A percentile compares a stretch with the other conserved stretches of the same genome.
Evolutionary conservation across 2,329 filamentous ascomycete genomes (phyloP).

Genomic region (Hymenoscyphus salicellus): DNA sequence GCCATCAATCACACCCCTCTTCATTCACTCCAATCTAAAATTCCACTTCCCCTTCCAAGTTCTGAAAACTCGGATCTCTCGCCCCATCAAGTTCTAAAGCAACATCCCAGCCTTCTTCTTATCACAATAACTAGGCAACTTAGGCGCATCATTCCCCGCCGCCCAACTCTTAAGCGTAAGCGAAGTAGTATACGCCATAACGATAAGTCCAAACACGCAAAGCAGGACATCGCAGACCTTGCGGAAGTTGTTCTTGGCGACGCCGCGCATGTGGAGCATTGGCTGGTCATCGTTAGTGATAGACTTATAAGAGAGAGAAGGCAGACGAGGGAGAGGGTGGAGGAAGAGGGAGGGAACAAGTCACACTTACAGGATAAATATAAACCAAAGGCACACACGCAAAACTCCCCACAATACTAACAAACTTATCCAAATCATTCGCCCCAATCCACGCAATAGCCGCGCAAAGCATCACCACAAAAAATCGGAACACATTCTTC

Average conservation of each 20-base stretch:
- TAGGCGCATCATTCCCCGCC: slow-evolving; percentile 47
- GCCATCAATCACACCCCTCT: too few species aligned
- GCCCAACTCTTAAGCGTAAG: slow-evolving; percentile 88
- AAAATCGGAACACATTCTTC: slow-evolving; percentile 96
- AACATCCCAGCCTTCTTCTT: slow-evolving; percentile 21
- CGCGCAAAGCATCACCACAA: slow-evolving; percentile 83
- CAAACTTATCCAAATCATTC: slow-evolving; percentile 94
- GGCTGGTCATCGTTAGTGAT: slow-evolving; percentile 53
- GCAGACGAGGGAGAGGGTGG: slow-evolving; percentile 10
- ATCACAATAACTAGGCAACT: slow-evolving; percentile 64
- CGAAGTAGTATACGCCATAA: slow-evolving; percentile 88
- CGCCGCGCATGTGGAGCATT: slow-evolving; percentile 80
- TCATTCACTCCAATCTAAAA: too few species aligned
- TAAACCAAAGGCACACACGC: slow-evolving; percentile 96
- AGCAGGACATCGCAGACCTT: slow-evolving; percentile 71
- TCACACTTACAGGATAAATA: slow-evolving; percentile 88
- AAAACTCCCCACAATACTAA: slow-evolving; percentile 93
- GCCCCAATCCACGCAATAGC: slow-evolving; percentile 89
- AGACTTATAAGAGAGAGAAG: too few species aligned
- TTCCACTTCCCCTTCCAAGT: too few species aligned
- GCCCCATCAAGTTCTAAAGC: too few species aligned
- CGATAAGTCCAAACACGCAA: slow-evolving; percentile 76
- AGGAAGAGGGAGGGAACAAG: too few species aligned
- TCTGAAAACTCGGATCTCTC: too few species aligned
- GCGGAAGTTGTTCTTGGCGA: slow-evolving; percentile 67